Evolutionary conservation across 1,139 yeast genomes (phyloP).

Genomic region (Blastobotrys petasosporus): DNA sequence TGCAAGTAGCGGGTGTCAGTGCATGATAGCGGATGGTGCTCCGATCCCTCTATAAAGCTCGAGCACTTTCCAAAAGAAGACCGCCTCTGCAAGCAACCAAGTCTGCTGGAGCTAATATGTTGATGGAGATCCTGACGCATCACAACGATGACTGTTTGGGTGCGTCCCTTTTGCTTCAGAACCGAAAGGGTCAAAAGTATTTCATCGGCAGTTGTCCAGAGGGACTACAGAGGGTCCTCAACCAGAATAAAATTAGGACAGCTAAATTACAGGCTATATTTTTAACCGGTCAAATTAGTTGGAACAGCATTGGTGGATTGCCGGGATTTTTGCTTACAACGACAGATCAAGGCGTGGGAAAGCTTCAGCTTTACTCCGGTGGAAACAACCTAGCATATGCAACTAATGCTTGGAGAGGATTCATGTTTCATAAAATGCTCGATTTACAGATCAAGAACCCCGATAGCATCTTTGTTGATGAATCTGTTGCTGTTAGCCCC

Average conservation of each 20-base stretch:
- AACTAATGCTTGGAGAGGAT: slow-evolving; percentile 80
- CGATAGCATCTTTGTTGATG: slow-evolving; percentile 42
- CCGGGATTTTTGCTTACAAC: slow-evolving; percentile 84
- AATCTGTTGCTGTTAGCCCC: slow-evolving; percentile 48
- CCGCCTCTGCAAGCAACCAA: not conserved
- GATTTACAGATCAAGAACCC: slow-evolving; percentile 42
- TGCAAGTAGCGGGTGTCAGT: too few relatives aligned
- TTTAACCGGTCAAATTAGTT: slow-evolving; percentile 64
- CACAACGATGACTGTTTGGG: slow-evolving; percentile 55
- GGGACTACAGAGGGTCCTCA: slow-evolving; percentile 70
- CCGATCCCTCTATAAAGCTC: too few relatives aligned
- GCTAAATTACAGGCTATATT: slow-evolving; percentile 57
- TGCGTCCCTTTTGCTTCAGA: slow-evolving; percentile 52
- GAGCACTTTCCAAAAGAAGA: not conserved
- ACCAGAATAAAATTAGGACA: slow-evolving; percentile 35
- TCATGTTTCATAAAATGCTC: slow-evolving; percentile 79
- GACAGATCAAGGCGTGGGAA: slow-evolving; percentile 69
- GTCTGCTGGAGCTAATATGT: slow-evolving; percentile 15
- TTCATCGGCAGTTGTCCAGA: slow-evolving; percentile 79
- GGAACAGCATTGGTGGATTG: slow-evolving; percentile 79
- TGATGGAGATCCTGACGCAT: slow-evolving; percentile 35
- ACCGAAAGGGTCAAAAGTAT: slow-evolving; percentile 50
- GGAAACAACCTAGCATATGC: slow-evolving; percentile 40
- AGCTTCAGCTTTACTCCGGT: slow-evolving; percentile 41
- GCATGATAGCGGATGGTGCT: too few relatives aligned